A percentile compares a stretch with the other conserved stretches of the same genome.
Evolutionary conservation across 1,284 basidiomycete species (phyloP).

Genomic region (Trichosporon coremiiforme): DNA sequence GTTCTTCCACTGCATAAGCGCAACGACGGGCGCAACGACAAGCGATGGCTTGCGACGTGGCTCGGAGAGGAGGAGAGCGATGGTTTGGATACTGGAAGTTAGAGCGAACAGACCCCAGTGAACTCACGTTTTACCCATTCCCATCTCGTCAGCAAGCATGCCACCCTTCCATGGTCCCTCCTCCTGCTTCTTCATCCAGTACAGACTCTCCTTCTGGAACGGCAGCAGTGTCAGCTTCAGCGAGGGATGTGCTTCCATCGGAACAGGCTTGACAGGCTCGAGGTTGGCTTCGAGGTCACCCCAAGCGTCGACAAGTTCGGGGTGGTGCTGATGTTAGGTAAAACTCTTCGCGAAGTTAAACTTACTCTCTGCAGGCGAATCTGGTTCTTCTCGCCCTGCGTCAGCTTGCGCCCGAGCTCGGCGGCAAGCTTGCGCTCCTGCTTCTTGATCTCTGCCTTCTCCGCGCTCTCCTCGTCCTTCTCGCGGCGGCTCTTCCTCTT

Average conservation of each 20-base stretch:
- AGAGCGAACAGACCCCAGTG: not conserved
- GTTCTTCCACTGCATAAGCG: constrained; percentile 98
- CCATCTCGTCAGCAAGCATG: constrained; percentile 75
- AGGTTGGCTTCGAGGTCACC: constrained; percentile 74
- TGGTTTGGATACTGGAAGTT: constrained; percentile 82
- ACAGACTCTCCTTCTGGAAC: constrained; percentile 86
- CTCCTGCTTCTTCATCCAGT: constrained; percentile 97
- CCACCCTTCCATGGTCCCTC: constrained; percentile 84
- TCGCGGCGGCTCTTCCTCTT: constrained; percentile 26
- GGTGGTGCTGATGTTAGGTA: constrained; percentile 54
- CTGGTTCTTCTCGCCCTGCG: constrained; percentile 76
- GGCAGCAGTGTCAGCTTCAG: constrained; percentile 69
- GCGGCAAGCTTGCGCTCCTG: constrained; percentile 62
- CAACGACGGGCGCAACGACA: constrained; percentile 94
- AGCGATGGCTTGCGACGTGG: constrained; percentile 74
- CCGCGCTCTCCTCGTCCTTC: constrained; percentile 21
- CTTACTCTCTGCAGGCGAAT: constrained; percentile 64
- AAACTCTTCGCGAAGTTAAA: constrained; percentile 20
- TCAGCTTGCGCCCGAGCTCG: constrained; percentile 70
- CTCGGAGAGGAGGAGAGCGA: constrained; percentile 77
- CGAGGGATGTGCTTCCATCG: constrained; percentile 75
- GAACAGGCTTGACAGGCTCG: constrained; percentile 67
- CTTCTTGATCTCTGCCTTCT: constrained; percentile 42
- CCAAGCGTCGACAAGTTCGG: constrained; percentile 83
- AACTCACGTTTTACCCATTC: constrained; percentile 80